phyloP scores from a whole-genome alignment of 2,329 filamentous ascomycete species.

The Botrytis squamosa region DNA sequence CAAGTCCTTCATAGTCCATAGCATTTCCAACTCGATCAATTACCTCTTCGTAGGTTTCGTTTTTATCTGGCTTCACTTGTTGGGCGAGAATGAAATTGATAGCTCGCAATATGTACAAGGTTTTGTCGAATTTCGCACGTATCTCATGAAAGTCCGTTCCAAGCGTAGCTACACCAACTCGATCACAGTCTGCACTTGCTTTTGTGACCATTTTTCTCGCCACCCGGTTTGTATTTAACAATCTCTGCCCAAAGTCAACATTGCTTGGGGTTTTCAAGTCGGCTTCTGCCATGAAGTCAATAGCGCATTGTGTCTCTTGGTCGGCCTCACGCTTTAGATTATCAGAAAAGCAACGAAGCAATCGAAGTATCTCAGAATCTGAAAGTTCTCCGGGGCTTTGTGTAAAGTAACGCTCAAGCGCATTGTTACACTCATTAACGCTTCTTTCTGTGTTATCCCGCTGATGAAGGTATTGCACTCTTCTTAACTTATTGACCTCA shows the following conservation, averaged over 20 bases:
- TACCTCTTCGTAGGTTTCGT: not conserved
- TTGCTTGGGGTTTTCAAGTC: not conserved
- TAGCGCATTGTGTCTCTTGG: slow-evolving; percentile 3
- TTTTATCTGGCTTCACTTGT: not conserved
- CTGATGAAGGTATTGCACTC: not conserved
- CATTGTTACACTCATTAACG: not conserved
- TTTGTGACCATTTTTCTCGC: not conserved
- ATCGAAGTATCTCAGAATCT: not conserved
- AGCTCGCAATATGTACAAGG: not conserved
- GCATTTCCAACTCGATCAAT: not conserved
- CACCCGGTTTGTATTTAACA: not conserved
- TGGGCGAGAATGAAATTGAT: not conserved
- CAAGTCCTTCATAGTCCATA: not conserved
- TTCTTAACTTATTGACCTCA: not conserved
- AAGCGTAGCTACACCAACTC: not conserved
- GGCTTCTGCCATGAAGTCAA: not conserved
- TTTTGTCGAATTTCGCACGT: not conserved
- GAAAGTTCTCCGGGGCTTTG: not conserved
- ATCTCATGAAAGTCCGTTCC: not conserved
- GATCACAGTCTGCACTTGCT: not conserved
- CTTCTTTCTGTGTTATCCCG: not conserved
- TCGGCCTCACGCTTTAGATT: not conserved
- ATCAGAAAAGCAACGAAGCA: not conserved
- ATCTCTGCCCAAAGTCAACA: not conserved
- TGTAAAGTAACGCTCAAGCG: not conserved